These are phyloP conservation scores for Lipomyces japonicus DNA, from an alignment of 805 yeast genomes.

Conservation along the genomic window DNA sequence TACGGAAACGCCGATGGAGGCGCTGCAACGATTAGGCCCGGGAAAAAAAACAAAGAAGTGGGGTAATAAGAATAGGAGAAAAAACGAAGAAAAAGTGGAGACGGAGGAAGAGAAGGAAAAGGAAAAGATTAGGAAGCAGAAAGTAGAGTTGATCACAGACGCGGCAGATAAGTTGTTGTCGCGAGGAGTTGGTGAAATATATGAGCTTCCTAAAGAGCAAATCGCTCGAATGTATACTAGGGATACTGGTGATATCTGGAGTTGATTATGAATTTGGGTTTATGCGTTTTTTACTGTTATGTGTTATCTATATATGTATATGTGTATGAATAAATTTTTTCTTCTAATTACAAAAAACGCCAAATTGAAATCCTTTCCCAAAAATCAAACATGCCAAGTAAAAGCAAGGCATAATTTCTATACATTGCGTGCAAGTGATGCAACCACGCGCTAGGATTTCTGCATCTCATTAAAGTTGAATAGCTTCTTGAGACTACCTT, in stretches of 20 bases:
- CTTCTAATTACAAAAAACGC: background rate
- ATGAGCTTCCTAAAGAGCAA: constrained; percentile 57
- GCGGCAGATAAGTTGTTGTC: constrained; percentile 45
- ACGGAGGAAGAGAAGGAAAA: background rate
- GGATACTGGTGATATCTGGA: constrained; percentile 43
- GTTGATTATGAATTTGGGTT: background rate
- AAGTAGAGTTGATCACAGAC: constrained; percentile 47
- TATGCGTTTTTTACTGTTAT: background rate
- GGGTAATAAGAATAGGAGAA: constrained; percentile 15
- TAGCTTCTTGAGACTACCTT: constrained; percentile 9
- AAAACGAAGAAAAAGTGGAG: background rate
- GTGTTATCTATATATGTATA: background rate
- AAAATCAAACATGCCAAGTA: background rate
- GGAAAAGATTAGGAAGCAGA: constrained; percentile 31
- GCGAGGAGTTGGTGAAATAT: constrained; percentile 45
- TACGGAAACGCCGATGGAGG: constrained; percentile 57
- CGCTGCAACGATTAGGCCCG: constrained; percentile 39
- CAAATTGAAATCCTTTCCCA: background rate
- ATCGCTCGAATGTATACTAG: constrained; percentile 45
- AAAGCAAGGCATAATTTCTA: background rate
- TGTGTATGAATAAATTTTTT: background rate
- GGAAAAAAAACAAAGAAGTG: constrained; percentile 23
- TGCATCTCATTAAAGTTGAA: constrained; percentile 11
- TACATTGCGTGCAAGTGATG: background rate
- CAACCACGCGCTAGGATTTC: constrained; percentile 1